These are phyloP conservation scores for Lachnellula suecica DNA, from an alignment of 2,329 filamentous ascomycete species.

Conservation along the genomic window DNA sequence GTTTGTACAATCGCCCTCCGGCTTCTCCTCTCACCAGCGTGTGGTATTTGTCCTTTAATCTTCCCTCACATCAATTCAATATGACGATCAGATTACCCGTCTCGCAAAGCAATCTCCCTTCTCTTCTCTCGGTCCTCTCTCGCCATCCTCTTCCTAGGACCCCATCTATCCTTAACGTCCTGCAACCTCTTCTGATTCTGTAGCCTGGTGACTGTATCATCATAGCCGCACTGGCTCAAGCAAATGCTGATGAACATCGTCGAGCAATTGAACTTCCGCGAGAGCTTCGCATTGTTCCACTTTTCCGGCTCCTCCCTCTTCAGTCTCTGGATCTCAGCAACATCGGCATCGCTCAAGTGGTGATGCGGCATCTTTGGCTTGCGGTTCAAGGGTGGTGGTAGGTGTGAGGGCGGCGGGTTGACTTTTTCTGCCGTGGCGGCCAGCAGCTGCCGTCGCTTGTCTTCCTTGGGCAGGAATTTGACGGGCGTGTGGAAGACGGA, in stretches of 20 bases:
- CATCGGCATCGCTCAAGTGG: conserved; percentile 54
- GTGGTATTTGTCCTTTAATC: no score
- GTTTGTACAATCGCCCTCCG: conserved; percentile 3
- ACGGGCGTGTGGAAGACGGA: conserved; percentile 66
- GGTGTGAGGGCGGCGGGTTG: conserved; percentile 9
- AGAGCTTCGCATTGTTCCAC: conserved; percentile 55
- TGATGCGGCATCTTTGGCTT: conserved; percentile 33
- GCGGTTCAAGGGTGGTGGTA: conserved; percentile 27
- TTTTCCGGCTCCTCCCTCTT: conserved; percentile 50
- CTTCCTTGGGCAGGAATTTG: conserved; percentile 58
- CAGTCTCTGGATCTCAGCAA: conserved; percentile 59
- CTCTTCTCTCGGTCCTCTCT: conserved; percentile 55
- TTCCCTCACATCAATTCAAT: no score
- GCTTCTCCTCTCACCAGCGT: background rate
- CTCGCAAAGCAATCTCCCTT: conserved; percentile 33
- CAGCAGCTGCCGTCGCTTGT: conserved; percentile 32
- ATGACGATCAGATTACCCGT: conserved; percentile 24
- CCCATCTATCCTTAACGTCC: conserved; percentile 55
- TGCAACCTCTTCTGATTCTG: conserved; percentile 45
- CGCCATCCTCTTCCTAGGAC: conserved; percentile 52
- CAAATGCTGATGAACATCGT: conserved; percentile 58
- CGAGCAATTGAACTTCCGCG: conserved; percentile 55
- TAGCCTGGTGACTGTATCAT: conserved; percentile 37
- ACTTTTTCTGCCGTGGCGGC: conserved; percentile 21
- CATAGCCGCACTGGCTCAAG: conserved; percentile 38